These are phyloP conservation scores for Eragrostis curvula DNA, from an alignment of 176 grass and related monocot species.

Conservation along the genomic window DNA sequence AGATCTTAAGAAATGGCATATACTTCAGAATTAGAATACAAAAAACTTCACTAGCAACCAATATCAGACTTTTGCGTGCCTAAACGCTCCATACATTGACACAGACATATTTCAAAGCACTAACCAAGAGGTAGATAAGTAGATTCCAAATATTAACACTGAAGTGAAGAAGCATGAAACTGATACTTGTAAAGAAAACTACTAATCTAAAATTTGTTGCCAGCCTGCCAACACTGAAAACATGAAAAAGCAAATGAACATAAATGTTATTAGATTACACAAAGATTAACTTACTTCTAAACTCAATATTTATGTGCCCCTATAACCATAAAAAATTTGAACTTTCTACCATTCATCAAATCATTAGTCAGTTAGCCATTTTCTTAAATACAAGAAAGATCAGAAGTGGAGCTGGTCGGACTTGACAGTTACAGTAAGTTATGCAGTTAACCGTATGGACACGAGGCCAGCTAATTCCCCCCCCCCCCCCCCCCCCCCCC, in stretches of 20 bases:
- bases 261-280: background rate
- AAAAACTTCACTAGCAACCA: too few species aligned
- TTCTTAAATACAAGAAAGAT: background rate
- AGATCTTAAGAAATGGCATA: conserved; percentile 2
- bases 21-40: background rate
- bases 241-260: background rate
- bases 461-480: background rate
- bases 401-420: background rate
- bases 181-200: background rate
- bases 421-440: background rate
- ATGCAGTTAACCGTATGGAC: background rate
- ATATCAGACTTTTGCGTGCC: too few species aligned
- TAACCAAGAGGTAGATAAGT: background rate
- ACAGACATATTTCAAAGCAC: background rate
- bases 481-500: too few species aligned
- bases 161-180: too few species aligned
- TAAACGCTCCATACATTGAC: too few species aligned
- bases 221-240: conserved; percentile 9
- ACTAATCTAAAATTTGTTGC: background rate
- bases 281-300: background rate
- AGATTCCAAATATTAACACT: background rate
- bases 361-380: background rate
- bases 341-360: background rate
- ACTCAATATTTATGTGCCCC: background rate
- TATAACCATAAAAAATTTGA: background rate